Evolutionary conservation across 495 filamentous ascomycete genomes (phyloP), one percentile per base, ranked within the genome.

Genomic region (Elasticomyces elasticus): DNA sequence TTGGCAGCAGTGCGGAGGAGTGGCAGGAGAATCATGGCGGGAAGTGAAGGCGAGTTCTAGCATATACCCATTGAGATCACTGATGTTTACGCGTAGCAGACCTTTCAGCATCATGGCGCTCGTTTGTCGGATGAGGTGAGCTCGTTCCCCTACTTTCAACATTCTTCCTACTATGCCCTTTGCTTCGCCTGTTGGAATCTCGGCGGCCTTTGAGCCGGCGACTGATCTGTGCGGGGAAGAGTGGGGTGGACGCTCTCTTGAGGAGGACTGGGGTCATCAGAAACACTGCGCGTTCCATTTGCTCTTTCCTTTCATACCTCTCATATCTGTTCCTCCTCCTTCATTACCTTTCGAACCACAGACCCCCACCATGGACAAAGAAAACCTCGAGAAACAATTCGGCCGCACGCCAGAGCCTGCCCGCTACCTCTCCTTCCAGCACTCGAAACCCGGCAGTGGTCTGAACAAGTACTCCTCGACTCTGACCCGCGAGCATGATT

Each of bases 401-500:
- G 51, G 43, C 23, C 31, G 51, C 37, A 54, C 68, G 42, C 65
- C 67, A 7, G 74, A 80, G 54, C 73, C 77, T 61, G 72, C 81
- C 15, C 76, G 75, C 55, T 85, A 79, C 54, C 73, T 86, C 56
- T 69, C 82, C 57, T 87, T 86, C 58, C 73, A 74, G 46, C 71
- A 73, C 59, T 67, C 82, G 20, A 77, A 82, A 37, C 70, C 73
- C 40, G 76, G 72, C 47, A 73, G 76, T 48, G 78, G 74, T 15
- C 70, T 90, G 54, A 90, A 90, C 66, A 76, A 79, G 62, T 84
- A 79, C 64, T 87, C 83, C 9, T 78, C 81, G 0, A 79, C 77
- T n/a, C 68, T 89, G 54, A 90, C 86, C 40, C 79, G 74, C 56
- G 86, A 77, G 20, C 87, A 96, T 83, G 89, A 96, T 63, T 98